Conservation (phyloP, 2,329 filamentous ascomycete species). For the Alternaria solani region DNA sequence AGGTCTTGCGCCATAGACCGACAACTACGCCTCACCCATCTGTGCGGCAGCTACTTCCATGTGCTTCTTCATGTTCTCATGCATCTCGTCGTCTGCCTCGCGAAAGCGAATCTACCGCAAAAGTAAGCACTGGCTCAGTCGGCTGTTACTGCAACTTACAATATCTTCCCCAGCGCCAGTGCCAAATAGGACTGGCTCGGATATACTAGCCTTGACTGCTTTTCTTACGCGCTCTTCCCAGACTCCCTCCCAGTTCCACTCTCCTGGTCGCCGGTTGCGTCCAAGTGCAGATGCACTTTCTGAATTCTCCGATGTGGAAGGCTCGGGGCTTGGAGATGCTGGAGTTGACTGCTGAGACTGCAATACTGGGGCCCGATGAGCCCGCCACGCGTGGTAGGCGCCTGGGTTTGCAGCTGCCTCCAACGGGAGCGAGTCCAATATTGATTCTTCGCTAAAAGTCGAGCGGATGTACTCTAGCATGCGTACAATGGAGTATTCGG, state of each 20-base stretch:
- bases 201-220: conserved; percentile 77
- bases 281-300: conserved; percentile 46
- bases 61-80: conserved; percentile 43
- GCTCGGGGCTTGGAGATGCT: conserved; percentile 38
- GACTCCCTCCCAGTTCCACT: conserved; percentile 98
- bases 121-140: conserved; percentile 11
- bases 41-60: conserved; percentile 31
- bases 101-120: conserved; percentile 50
- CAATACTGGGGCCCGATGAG: conserved; percentile 65
- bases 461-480: conserved; percentile 83
- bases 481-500: conserved; percentile 54
- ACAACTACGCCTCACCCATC: conserved; percentile 23
- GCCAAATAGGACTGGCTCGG: conserved; percentile 82
- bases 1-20: neutral
- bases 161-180: conserved; percentile 72
- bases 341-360: conserved; percentile 32
- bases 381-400: conserved; percentile 92
- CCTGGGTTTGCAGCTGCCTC: conserved; percentile 87
- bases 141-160: conserved; percentile 56
- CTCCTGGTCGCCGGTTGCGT: conserved; percentile 71
- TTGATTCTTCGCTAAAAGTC: conserved; percentile 77
- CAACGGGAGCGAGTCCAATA: conserved; percentile 80
- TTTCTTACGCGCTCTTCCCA: conserved; percentile 90
- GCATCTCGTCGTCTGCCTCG: conserved; percentile 44
- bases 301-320: conserved; percentile 19